These are phyloP conservation scores for Globisporangium sylvaticum DNA, from an alignment of 352 stramenopile species.

Conservation along the genomic window DNA sequence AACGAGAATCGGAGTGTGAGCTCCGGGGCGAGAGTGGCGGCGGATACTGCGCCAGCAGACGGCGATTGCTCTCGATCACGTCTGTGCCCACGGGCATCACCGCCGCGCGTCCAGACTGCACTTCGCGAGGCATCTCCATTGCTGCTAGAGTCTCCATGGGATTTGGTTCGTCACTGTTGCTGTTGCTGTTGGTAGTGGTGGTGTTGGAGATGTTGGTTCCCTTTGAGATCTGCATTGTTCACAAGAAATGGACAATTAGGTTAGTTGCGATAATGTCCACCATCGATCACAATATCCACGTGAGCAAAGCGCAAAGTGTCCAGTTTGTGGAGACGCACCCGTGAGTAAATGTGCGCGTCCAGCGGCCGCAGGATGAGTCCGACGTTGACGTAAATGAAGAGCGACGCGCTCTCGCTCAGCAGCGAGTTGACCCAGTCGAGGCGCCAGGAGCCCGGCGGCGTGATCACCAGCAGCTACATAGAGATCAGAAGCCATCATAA, in stretches of 20 bases:
- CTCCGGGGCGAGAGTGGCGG: not conserved
- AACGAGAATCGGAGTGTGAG: not conserved
- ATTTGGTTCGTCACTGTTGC: not conserved
- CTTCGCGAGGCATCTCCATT: constrained; percentile 1
- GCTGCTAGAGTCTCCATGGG: not conserved
- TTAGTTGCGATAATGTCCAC: too few species aligned
- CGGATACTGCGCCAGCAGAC: constrained; percentile 23
- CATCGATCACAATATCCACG: not conserved
- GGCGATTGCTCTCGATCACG: constrained; percentile 27
- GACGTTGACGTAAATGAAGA: constrained; percentile 41
- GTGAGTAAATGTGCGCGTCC: constrained; percentile 45
- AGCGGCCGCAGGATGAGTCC: constrained; percentile 42
- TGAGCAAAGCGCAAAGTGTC: not conserved
- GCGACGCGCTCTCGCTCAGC: constrained; percentile 37
- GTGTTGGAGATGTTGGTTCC: constrained; percentile 23
- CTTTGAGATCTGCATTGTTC: constrained; percentile 19
- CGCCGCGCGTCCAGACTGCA: constrained; percentile 9
- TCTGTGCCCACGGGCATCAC: constrained; percentile 8
- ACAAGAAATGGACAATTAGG: too few species aligned
- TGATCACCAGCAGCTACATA: constrained; percentile 50
- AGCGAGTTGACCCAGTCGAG: constrained; percentile 60
- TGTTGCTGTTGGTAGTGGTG: not conserved
- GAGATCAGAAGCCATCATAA: constrained; percentile 15
- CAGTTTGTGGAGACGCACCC: constrained; percentile 19
- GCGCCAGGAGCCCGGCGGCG: constrained; percentile 47